Base-by-base conservation (phyloP, 2,329 filamentous ascomycete species). In the Penicillium sp. region DNA sequence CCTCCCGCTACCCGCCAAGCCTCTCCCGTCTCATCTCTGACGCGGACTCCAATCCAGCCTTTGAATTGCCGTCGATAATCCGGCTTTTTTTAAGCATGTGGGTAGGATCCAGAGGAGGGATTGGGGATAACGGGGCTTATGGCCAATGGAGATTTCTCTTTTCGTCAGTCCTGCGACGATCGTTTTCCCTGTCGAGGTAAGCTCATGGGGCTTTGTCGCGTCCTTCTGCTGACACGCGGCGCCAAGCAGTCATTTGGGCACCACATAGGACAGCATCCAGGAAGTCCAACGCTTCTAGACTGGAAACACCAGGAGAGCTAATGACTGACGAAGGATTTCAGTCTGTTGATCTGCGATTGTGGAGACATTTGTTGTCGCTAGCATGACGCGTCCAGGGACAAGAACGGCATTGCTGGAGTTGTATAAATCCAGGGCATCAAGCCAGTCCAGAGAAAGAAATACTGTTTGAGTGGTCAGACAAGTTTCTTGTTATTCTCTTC, bases 181-280 rank as follows among this genome's bases (percentile, higher is more conserved):
- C 46, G 5, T 49, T 49, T 37, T 2, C 46, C 23, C 18, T 40
- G 31, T 49, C 31, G 22, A 49, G 44, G 54, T 62, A 62, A 60
- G 41, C 60, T 62, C 53, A 29, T 58, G 58, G 58, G 44, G 51
- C 51, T 33, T 33, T 40, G 31, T 5, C 41, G 45, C 31, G 43
- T 20, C 29, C 25, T 33, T 31, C 6, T 33, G 6, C 42, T 20
- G 53, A 58, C 55, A 60, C 58, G 55, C 53, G 58, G 57, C 55
- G 55, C 55, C 55, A 62, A 61, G 57, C 48, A 37, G 8, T n/a
- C 31, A 14, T 25, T 23, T 22, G 20, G 31, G 18, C 33, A 18
- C 18, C 3, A 15, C 26, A 22, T 33, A 31, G 22, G 14, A 40
- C 6, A 37, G 14, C 29, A 2, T 15, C 12, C 15, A 15, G 5